A percentile compares a stretch with the other conserved stretches of the same genome.
Conservation (phyloP, 805 yeast species). For the Lachancea meyersii region DNA sequence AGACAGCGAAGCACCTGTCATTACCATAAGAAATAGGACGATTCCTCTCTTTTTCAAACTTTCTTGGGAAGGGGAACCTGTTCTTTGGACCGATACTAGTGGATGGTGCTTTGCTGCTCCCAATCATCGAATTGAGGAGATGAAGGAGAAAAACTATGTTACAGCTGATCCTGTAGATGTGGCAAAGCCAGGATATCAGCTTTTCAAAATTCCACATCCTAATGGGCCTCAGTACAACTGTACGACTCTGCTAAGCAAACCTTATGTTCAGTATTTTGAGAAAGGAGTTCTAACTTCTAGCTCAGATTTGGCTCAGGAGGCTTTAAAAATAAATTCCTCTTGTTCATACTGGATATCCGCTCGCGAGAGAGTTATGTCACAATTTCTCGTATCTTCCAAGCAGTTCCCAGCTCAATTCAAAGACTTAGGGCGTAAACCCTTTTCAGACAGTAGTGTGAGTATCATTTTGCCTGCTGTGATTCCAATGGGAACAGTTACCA, state of each 20-base stretch:
- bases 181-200: constrained; percentile 17
- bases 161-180: constrained; percentile 19
- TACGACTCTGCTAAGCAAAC: constrained; percentile 70
- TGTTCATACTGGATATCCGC: constrained; percentile 93
- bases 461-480: constrained; percentile 77
- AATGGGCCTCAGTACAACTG: constrained; percentile 72
- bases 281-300: constrained; percentile 66
- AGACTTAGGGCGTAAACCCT: constrained; percentile 9
- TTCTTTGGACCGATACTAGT: constrained; percentile 65
- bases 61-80: constrained; percentile 80
- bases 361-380: constrained; percentile 74
- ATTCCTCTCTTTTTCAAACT: constrained; percentile 72
- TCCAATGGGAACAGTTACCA: constrained; percentile 94
- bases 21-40: constrained; percentile 67
- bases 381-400: constrained; percentile 67
- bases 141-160: constrained; percentile 34
- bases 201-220: constrained; percentile 81
- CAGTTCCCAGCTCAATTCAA: constrained; percentile 26
- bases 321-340: constrained; percentile 66
- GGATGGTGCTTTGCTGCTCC: constrained; percentile 88
- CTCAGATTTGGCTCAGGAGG: constrained; percentile 66
- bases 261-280: constrained; percentile 66
- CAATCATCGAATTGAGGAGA: constrained; percentile 23
- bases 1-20: constrained; percentile 39
- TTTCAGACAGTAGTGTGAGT: constrained; percentile 40